Evolutionary conservation across 2,329 filamentous ascomycete genomes (phyloP).

Genomic region (Alternaria alternata): DNA sequence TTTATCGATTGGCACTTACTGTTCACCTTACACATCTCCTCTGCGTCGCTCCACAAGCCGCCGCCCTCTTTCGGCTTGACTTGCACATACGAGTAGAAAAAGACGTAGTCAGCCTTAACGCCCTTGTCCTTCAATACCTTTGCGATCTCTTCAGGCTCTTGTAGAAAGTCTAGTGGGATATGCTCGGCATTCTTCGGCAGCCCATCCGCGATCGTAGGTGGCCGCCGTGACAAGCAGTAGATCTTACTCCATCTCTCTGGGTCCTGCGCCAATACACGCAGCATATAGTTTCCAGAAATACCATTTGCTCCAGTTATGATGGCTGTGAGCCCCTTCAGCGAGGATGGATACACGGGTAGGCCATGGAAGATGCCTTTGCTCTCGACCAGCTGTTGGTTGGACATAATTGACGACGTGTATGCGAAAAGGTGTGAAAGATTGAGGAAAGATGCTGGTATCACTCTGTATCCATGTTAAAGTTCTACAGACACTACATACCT

Average conservation of each 20-base stretch:
- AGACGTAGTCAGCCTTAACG: slow-evolving; percentile 56
- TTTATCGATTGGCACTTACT: slow-evolving; percentile 17
- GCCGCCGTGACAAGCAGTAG: slow-evolving; percentile 58
- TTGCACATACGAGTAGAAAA: slow-evolving; percentile 66
- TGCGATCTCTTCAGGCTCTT: slow-evolving; percentile 49
- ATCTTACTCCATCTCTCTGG: slow-evolving; percentile 62
- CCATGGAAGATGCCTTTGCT: slow-evolving; percentile 59
- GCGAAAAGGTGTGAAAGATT: too few relatives aligned
- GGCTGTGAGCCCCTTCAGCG: slow-evolving; percentile 57
- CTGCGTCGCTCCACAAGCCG: slow-evolving; percentile 59
- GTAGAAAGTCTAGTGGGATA: slow-evolving; percentile 54
- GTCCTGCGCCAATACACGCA: slow-evolving; percentile 57
- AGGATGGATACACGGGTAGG: slow-evolving; percentile 56
- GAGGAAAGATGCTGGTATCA: background rate
- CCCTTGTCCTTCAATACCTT: slow-evolving; percentile 42
- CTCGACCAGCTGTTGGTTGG: slow-evolving; percentile 35
- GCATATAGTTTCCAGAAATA: slow-evolving; percentile 62
- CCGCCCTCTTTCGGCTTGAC: slow-evolving; percentile 56
- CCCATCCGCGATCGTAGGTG: slow-evolving; percentile 52
- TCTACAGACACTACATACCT: background rate
- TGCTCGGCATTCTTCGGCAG: slow-evolving; percentile 53
- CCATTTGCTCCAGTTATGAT: slow-evolving; percentile 65
- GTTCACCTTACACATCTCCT: slow-evolving; percentile 61
- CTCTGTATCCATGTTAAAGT: background rate
- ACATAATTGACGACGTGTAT: slow-evolving; percentile 20